Evolutionary conservation across 768 basidiomycete genomes (phyloP).

Genomic region (Termitomyces sp.): DNA sequence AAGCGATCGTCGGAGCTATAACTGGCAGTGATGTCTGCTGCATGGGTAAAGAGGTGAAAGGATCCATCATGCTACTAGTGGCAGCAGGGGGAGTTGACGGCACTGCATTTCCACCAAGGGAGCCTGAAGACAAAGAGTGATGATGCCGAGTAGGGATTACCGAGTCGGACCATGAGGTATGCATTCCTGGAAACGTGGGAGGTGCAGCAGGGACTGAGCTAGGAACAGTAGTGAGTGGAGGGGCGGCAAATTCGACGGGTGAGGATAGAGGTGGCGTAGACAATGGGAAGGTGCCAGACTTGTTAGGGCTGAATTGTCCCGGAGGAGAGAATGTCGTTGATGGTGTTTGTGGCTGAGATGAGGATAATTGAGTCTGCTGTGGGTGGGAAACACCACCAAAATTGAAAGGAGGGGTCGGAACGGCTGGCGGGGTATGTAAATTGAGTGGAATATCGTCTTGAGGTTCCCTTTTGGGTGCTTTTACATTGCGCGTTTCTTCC

Average conservation of each 20-base stretch:
- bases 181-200: conserved; percentile 28
- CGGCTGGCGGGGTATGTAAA: conserved; percentile 17
- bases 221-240: conserved; percentile 12
- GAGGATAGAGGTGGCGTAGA: conserved; percentile 21
- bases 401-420: conserved; percentile 14
- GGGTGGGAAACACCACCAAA: conserved; percentile 14
- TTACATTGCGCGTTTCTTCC: conserved; percentile 40
- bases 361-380: conserved; percentile 25
- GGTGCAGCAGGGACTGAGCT: conserved; percentile 11
- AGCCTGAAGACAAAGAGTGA: conserved; percentile 40
- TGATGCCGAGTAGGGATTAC: conserved; percentile 36
- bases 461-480: conserved; percentile 47
- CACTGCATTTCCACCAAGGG: conserved; percentile 24
- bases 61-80: conserved; percentile 16
- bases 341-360: conserved; percentile 35
- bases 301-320: conserved; percentile 26
- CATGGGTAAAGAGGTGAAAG: conserved; percentile 17
- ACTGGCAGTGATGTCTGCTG: conserved; percentile 21
- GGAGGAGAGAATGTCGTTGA: conserved; percentile 27
- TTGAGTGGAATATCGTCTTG: conserved; percentile 38
- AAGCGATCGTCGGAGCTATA: conserved; percentile 12
- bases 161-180: conserved; percentile 38
- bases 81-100: conserved; percentile 16
- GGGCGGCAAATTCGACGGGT: conserved; percentile 19
- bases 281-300: conserved; percentile 18